These are phyloP conservation scores for Alternaria gansuensis DNA, from an alignment of 2,329 filamentous ascomycete genomes.

Conservation along the genomic window DNA sequence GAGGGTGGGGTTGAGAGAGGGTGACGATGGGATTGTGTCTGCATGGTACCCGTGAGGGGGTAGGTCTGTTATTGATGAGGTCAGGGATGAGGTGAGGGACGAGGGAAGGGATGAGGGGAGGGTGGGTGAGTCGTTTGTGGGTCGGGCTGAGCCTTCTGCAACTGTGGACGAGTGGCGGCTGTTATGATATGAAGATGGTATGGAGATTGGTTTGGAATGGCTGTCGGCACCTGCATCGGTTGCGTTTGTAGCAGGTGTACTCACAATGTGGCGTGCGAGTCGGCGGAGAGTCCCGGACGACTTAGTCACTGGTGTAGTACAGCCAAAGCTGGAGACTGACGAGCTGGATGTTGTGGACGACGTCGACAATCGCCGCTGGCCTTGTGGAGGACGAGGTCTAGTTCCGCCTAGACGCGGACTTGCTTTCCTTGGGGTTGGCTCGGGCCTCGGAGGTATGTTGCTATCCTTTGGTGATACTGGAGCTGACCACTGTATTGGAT, in stretches of 20 bases:
- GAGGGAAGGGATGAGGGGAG: background rate
- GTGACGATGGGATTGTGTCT: background rate
- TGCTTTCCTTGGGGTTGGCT: background rate
- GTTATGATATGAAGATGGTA: conserved; percentile 3
- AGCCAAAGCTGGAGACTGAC: background rate
- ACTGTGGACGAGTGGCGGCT: background rate
- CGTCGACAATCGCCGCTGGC: background rate
- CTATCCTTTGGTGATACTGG: background rate
- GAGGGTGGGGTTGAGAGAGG: conserved; percentile 3
- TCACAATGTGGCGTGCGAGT: background rate
- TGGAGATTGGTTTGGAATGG: conserved; percentile 1
- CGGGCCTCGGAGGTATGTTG: background rate
- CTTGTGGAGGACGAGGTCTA: background rate
- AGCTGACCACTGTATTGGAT: background rate
- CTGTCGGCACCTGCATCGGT: background rate
- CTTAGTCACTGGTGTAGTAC: background rate
- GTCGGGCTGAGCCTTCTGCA: background rate
- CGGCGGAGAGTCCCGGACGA: background rate
- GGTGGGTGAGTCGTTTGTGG: background rate
- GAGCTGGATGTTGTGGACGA: background rate
- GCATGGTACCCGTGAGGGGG: background rate
- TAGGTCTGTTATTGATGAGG: background rate
- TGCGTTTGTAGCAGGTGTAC: background rate
- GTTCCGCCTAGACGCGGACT: background rate
- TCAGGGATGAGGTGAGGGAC: background rate